These are phyloP conservation scores for Mortierella sp. DNA, from an alignment of 371 early-diverging fungal genomes.

Conservation along the genomic window DNA sequence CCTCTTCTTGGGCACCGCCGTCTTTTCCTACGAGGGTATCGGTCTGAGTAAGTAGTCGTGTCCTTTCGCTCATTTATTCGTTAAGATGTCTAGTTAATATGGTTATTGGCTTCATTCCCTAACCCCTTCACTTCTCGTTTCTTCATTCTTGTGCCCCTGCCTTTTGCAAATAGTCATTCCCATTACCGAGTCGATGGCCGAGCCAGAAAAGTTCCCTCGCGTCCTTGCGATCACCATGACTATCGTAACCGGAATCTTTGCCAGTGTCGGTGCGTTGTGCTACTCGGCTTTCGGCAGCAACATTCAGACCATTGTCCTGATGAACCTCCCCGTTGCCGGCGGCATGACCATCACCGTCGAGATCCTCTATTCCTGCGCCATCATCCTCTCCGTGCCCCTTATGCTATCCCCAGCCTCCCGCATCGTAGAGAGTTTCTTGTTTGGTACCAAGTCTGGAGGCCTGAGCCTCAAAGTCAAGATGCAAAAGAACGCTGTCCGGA, in stretches of 20 bases:
- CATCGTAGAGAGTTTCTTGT: constrained; percentile 73
- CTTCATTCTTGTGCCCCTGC: background rate
- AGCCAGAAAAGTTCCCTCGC: constrained; percentile 66
- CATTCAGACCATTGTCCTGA: constrained; percentile 74
- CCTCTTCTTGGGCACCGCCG: constrained; percentile 80
- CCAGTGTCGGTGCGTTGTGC: constrained; percentile 71
- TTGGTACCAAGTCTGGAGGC: constrained; percentile 54
- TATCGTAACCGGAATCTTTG: constrained; percentile 67
- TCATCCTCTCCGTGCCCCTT: constrained; percentile 78
- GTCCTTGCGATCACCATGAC: constrained; percentile 70
- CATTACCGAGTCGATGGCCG: constrained; percentile 65
- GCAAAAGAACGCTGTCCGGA: constrained; percentile 72
- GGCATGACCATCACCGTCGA: constrained; percentile 65
- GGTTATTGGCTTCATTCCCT: background rate
- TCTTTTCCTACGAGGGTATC: constrained; percentile 84
- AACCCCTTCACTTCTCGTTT: background rate
- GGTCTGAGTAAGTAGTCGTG: constrained; percentile 63
- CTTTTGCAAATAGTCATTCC: constrained; percentile 55
- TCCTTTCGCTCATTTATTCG: background rate
- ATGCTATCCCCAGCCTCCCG: constrained; percentile 77
- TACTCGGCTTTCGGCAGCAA: constrained; percentile 77
- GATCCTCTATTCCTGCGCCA: constrained; percentile 78
- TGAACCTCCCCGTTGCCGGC: constrained; percentile 71
- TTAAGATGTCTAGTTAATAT: too few species aligned
- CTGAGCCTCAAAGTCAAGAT: constrained; percentile 61